Percentiles rank a stretch among this genome's conserved stretches.
Conservation (phyloP, 148 eudicot species). For the Simmondsia chinensis region DNA sequence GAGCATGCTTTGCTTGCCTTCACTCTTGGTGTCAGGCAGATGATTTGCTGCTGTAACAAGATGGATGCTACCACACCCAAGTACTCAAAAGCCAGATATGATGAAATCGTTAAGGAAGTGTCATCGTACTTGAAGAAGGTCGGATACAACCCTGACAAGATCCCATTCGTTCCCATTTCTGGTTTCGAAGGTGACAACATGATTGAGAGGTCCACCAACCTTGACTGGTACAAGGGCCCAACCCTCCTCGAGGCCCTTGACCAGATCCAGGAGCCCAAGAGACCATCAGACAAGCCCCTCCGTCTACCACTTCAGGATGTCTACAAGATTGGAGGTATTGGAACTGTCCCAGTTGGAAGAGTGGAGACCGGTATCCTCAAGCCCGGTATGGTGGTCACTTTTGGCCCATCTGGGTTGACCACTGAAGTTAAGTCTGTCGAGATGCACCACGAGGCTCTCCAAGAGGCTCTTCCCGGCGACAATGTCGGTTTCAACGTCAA, state of each 20-base stretch:
- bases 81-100: slow-evolving; percentile 34
- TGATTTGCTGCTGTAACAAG: slow-evolving; percentile 52
- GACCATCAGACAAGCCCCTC: slow-evolving; percentile 42
- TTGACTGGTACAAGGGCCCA: slow-evolving; percentile 46
- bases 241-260: slow-evolving; percentile 39
- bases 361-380: slow-evolving; percentile 32
- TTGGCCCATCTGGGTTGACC: slow-evolving; percentile 28
- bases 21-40: slow-evolving; percentile 54
- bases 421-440: slow-evolving; percentile 41
- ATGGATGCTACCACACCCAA: slow-evolving; percentile 46
- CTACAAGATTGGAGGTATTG: slow-evolving; percentile 44
- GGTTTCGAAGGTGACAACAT: slow-evolving; percentile 43
- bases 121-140: slow-evolving; percentile 38
- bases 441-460: slow-evolving; percentile 35
- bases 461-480: slow-evolving; percentile 39
- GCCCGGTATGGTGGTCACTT: slow-evolving; percentile 37
- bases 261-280: slow-evolving; percentile 27
- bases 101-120: slow-evolving; percentile 39
- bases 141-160: slow-evolving; percentile 43
- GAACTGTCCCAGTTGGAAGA: slow-evolving; percentile 40
- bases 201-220: slow-evolving; percentile 45
- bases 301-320: slow-evolving; percentile 47
- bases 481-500: slow-evolving; percentile 37
- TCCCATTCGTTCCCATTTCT: slow-evolving; percentile 37
- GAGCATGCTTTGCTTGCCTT: slow-evolving; percentile 59